These are phyloP conservation scores for Erodium maritimum DNA, from an alignment of 345 rosid genomes.

Conservation along the genomic window DNA sequence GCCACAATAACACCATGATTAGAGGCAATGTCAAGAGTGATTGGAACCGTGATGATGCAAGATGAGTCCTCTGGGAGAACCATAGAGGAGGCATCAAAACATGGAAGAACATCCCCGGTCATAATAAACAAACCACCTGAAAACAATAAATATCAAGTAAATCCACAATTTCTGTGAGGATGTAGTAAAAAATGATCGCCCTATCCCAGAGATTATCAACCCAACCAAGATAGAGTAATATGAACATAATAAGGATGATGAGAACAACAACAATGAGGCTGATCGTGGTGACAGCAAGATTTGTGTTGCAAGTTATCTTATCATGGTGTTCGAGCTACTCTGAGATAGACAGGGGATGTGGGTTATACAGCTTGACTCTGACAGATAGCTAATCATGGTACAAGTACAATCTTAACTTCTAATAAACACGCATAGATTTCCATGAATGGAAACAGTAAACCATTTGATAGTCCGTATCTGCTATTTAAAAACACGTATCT, in stretches of 20 bases:
- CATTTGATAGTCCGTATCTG: neutral
- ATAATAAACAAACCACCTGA: slow-evolving; percentile 83
- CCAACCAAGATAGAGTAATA: too few species aligned
- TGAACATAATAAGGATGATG: too few species aligned
- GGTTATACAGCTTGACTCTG: too few species aligned
- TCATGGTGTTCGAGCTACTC: too few species aligned
- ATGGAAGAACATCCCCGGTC: slow-evolving; percentile 99
- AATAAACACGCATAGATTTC: neutral
- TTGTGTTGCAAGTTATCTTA: too few species aligned
- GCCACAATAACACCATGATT: slow-evolving; percentile 93
- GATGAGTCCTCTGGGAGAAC: slow-evolving; percentile 74
- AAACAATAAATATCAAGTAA: slow-evolving; percentile 6
- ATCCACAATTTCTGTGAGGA: neutral
- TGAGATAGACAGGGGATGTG: too few species aligned
- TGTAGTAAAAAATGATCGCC: neutral
- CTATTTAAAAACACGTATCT: neutral
- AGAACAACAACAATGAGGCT: too few species aligned
- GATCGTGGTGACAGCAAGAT: too few species aligned
- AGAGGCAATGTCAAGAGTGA: slow-evolving; percentile 88
- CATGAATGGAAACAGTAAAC: too few species aligned
- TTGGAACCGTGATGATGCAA: slow-evolving; percentile 80
- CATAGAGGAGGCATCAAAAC: slow-evolving; percentile 80
- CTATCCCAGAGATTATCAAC: too few species aligned
- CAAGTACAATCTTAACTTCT: neutral
- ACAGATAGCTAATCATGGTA: too few species aligned